Conservation (phyloP, 2,329 filamentous ascomycete genomes). For the Ophiostoma pallidulum region DNA sequence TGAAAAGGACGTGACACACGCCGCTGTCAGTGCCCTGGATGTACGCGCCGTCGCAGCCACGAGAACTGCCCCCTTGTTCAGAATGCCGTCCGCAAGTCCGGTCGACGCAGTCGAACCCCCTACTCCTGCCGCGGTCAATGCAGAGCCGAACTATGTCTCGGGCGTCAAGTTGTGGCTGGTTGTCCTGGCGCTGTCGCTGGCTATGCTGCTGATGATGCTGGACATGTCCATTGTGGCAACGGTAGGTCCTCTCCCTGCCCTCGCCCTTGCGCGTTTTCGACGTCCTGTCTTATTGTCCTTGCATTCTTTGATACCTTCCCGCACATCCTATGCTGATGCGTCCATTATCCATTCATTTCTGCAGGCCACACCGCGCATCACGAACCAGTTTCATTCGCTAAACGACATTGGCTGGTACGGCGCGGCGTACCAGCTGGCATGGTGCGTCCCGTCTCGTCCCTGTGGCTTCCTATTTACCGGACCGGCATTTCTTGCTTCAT, state of each 20-base stretch:
- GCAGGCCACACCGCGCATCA: conserved; percentile 5
- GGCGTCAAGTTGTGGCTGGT: conserved; percentile 30
- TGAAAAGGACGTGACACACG: too few relatives aligned
- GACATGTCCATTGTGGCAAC: conserved; percentile 23
- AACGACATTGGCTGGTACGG: conserved; percentile 19
- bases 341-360: background rate
- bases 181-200: conserved; percentile 31
- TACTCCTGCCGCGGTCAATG: too few relatives aligned
- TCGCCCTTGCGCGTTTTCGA: too few relatives aligned
- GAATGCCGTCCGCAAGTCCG: too few relatives aligned
- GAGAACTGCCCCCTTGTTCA: too few relatives aligned
- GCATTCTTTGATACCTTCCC: too few relatives aligned
- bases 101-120: too few relatives aligned
- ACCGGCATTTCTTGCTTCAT: too few relatives aligned
- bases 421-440: conserved; percentile 16
- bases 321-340: background rate
- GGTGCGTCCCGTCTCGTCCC: conserved; percentile 9
- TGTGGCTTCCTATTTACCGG: too few relatives aligned
- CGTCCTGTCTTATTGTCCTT: too few relatives aligned
- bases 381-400: conserved; percentile 11
- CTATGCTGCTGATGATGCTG: conserved; percentile 34
- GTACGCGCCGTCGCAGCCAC: too few relatives aligned
- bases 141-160: conserved; percentile 6
- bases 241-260: background rate
- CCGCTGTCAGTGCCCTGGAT: too few relatives aligned